Percentiles rank a stretch among this genome's conserved stretches.
Conservation (phyloP, 176 grass and related monocot genomes). For the Aegilops sharonensis region DNA sequence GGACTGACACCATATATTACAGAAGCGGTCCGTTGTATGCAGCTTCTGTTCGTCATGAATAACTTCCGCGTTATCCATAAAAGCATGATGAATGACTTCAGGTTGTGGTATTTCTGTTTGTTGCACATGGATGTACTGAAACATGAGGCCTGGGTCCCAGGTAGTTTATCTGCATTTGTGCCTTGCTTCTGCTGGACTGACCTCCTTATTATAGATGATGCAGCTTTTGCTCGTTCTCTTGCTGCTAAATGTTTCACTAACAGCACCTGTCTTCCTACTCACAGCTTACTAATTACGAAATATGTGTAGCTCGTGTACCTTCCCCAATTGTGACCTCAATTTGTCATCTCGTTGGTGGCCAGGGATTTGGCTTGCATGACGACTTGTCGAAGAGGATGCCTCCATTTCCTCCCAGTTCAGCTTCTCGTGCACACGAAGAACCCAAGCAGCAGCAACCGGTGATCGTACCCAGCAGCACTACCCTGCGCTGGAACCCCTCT, state of each 20-base stretch:
- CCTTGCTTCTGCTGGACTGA: too few relatives aligned
- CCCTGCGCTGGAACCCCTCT: conserved; percentile 59
- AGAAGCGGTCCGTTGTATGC: background rate
- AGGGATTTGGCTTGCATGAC: conserved; percentile 65
- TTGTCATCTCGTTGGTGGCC: conserved; percentile 4
- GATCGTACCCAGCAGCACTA: conserved; percentile 42
- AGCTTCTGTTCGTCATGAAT: background rate
- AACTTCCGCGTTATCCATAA: background rate
- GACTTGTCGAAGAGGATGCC: conserved; percentile 50
- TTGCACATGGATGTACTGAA: too few relatives aligned
- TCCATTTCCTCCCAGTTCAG: conserved; percentile 31
- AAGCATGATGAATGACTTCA: background rate
- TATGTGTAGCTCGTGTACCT: background rate
- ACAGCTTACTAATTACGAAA: background rate
- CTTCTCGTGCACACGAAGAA: conserved; percentile 48
- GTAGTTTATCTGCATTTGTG: too few relatives aligned
- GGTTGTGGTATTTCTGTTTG: too few relatives aligned
- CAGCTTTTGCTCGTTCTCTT: background rate
- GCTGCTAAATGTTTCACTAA: background rate
- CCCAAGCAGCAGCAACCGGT: conserved; percentile 83
- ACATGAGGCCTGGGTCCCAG: too few relatives aligned
- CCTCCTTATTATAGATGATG: too few relatives aligned
- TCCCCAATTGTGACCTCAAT: conserved; percentile 3
- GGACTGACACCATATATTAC: background rate
- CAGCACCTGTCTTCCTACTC: background rate